These are phyloP conservation scores for Hygrophoropsis aurantiaca DNA, from an alignment of 768 basidiomycete genomes.

Conservation along the genomic window DNA sequence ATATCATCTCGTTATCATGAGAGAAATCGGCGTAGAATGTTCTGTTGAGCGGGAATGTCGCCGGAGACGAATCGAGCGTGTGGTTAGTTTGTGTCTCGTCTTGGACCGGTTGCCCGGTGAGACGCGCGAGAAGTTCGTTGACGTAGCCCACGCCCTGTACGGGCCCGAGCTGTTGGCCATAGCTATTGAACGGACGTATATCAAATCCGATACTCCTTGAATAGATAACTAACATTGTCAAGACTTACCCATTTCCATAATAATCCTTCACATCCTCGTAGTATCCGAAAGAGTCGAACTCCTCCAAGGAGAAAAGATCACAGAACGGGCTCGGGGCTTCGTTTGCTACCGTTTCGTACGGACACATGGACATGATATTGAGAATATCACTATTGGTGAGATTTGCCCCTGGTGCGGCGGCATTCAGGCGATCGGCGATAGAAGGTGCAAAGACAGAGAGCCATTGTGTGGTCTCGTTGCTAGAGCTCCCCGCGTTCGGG, in stretches of 20 bases:
- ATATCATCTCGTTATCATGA: conserved; percentile 81
- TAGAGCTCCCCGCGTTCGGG: conserved; percentile 47
- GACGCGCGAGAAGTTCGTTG: conserved; percentile 81
- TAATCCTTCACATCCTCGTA: conserved; percentile 69
- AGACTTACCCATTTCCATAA: conserved; percentile 63
- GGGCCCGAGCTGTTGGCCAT: conserved; percentile 63
- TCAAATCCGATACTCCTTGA: no score
- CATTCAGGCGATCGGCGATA: conserved; percentile 58
- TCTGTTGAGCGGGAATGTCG: conserved; percentile 71
- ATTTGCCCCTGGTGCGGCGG: conserved; percentile 59
- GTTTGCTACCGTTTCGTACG: conserved; percentile 65
- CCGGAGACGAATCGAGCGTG: conserved; percentile 61
- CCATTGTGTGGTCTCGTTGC: conserved; percentile 48
- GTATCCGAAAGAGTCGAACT: conserved; percentile 69
- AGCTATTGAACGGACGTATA: conserved; percentile 34
- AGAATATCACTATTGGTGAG: conserved; percentile 53
- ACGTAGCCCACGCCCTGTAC: conserved; percentile 85
- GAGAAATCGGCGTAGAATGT: conserved; percentile 77
- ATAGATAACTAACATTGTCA: no score
- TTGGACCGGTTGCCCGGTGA: conserved; percentile 58
- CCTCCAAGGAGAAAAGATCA: conserved; percentile 53
- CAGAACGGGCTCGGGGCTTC: conserved; percentile 64
- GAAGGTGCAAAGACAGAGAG: conserved; percentile 47
- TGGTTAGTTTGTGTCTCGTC: conserved; percentile 77
- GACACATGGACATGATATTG: conserved; percentile 67